phyloP scores from a whole-genome alignment of 306 rosid genomes.

The Quercus variabilis region DNA sequence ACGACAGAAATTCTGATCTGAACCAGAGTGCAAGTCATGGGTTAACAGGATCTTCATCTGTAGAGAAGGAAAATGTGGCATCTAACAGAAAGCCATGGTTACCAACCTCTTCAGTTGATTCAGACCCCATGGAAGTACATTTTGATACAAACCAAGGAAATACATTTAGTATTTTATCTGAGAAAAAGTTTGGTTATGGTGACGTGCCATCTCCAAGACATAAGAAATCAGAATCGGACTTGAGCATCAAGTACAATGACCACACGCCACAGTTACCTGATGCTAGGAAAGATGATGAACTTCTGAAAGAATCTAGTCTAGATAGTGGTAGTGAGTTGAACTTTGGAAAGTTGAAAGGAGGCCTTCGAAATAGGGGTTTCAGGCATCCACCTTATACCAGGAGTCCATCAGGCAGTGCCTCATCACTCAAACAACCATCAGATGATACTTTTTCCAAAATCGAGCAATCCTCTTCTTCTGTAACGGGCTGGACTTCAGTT shows the following conservation, averaged over 20 bases:
- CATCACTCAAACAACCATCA: constrained; percentile 23
- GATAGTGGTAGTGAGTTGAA: constrained; percentile 48
- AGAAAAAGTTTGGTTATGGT: constrained; percentile 26
- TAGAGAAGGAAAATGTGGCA: constrained; percentile 28
- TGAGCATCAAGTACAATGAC: constrained; percentile 14
- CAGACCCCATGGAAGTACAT: constrained; percentile 29
- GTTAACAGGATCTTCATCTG: constrained; percentile 41
- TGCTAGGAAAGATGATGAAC: constrained; percentile 27
- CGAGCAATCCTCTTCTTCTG: constrained; percentile 39
- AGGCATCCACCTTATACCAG: constrained; percentile 44
- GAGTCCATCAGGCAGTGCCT: constrained; percentile 29
- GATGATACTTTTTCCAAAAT: constrained; percentile 30
- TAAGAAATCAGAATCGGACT: constrained; percentile 26
- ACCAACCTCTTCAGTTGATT: constrained; percentile 40
- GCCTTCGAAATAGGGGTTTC: constrained; percentile 67
- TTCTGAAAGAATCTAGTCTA: constrained; percentile 22
- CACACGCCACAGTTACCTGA: constrained; percentile 24
- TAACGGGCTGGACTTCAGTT: constrained; percentile 27
- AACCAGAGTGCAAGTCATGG: constrained; percentile 34
- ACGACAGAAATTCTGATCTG: constrained; percentile 24
- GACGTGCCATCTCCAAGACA: constrained; percentile 29
- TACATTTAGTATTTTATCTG: constrained; percentile 22
- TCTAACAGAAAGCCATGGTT: constrained; percentile 30
- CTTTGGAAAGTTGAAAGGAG: constrained; percentile 71
- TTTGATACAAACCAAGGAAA: constrained; percentile 29